Evolutionary conservation across 805 yeast species (phyloP).

Genomic region (Helenozyma baotianmanensis): DNA sequence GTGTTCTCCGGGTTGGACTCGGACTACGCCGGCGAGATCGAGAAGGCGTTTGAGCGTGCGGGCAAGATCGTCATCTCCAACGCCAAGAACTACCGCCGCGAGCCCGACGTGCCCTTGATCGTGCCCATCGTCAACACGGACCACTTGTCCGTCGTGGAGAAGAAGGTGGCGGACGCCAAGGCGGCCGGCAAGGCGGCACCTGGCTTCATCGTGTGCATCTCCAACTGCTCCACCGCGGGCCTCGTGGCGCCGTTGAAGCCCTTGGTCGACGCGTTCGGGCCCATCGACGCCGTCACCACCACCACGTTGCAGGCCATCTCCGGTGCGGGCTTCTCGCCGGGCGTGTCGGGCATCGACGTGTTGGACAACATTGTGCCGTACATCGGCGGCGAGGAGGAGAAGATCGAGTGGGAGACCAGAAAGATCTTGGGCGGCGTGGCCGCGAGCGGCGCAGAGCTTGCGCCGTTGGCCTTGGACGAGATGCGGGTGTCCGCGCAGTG

Average conservation of each 20-base stretch:
- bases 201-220: constrained; percentile 90
- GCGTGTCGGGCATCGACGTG: constrained; percentile 92
- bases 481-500: constrained; percentile 92
- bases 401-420: constrained; percentile 97
- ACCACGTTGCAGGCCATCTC: constrained; percentile 97
- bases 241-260: constrained; percentile 95
- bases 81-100: constrained; percentile 94
- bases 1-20: constrained; percentile 94
- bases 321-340: constrained; percentile 98
- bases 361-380: constrained; percentile 92
- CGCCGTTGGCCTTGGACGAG: constrained; percentile 59
- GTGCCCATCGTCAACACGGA: constrained; percentile 95
- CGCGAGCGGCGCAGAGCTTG: constrained; percentile 49
- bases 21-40: constrained; percentile 90
- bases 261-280: constrained; percentile 85
- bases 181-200: constrained; percentile 52
- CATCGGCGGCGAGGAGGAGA: constrained; percentile 96
- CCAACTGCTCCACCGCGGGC: constrained; percentile 98
- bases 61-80: constrained; percentile 88
- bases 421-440: constrained; percentile 78
- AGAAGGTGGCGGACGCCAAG: constrained; percentile 51
- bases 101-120: constrained; percentile 78
- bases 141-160: constrained; percentile 71
- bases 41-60: constrained; percentile 72
- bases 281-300: constrained; percentile 78